Evolutionary conservation across 2,329 filamentous ascomycete species (phyloP).

Genomic region (Parascedosporium putredinis): DNA sequence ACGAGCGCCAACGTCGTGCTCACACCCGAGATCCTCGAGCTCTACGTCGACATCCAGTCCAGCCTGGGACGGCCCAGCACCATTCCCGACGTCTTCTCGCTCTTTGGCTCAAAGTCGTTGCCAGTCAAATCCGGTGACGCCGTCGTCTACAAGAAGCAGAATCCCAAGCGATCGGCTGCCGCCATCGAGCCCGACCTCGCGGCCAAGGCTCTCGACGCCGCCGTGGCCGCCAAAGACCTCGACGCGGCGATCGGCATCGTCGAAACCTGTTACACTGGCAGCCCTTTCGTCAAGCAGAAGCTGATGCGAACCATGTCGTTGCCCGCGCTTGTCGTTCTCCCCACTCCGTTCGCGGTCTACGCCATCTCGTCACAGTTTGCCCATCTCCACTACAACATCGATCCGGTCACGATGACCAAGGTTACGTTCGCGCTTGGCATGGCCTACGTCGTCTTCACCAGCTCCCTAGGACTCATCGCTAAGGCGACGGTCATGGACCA

Average conservation of each 20-base stretch:
- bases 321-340: constrained; percentile 44
- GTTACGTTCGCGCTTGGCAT: constrained; percentile 72
- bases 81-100: constrained; percentile 66
- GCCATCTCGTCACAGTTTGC: constrained; percentile 48
- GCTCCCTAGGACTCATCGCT: constrained; percentile 72
- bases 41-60: constrained; percentile 69
- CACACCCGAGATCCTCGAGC: constrained; percentile 57
- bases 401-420: constrained; percentile 60
- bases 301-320: constrained; percentile 52
- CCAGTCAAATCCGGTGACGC: constrained; percentile 30
- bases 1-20: constrained; percentile 71
- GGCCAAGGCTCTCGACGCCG: constrained; percentile 63
- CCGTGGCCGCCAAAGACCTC: constrained; percentile 70
- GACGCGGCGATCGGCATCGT: constrained; percentile 67
- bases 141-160: constrained; percentile 27
- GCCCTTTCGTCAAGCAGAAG: constrained; percentile 58
- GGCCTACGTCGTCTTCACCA: constrained; percentile 73
- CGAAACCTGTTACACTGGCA: constrained; percentile 55
- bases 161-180: constrained; percentile 57
- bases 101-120: constrained; percentile 76
- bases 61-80: constrained; percentile 63
- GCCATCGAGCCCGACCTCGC: constrained; percentile 65
- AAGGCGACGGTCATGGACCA: constrained; percentile 85
- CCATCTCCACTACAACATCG: constrained; percentile 69
- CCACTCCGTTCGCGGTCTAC: constrained; percentile 60